Conservation (phyloP, 306 rosid species). For the Rosa lucieae region DNA sequence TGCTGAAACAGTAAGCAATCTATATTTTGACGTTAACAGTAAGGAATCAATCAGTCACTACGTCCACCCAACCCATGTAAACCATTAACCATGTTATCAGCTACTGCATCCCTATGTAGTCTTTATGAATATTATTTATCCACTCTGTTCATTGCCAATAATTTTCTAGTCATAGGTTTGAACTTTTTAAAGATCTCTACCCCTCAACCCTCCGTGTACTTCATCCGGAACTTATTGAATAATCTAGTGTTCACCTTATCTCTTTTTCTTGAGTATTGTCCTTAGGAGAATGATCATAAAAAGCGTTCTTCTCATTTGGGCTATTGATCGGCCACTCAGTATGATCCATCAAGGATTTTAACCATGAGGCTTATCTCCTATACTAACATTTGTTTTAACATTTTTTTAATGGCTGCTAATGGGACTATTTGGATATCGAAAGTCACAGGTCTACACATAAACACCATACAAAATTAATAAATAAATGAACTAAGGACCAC, state of each 20-base stretch:
- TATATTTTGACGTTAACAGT: background rate
- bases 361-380: background rate
- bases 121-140: background rate
- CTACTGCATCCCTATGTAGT: background rate
- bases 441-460: background rate
- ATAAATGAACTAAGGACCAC: constrained; percentile 29
- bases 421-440: background rate
- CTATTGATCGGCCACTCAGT: background rate
- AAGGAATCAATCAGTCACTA: background rate
- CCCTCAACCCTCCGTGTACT: background rate
- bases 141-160: background rate
- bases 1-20: constrained; percentile 9
- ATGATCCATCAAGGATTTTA: background rate
- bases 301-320: background rate
- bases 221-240: background rate
- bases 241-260: background rate
- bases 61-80: background rate
- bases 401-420: background rate
- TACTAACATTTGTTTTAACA: background rate
- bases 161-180: background rate
- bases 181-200: background rate
- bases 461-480: constrained; percentile 20
- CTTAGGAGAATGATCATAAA: background rate
- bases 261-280: background rate
- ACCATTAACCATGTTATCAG: background rate